Conservation (phyloP, 257 asterid species). For the Penstemon davidsonii region DNA sequence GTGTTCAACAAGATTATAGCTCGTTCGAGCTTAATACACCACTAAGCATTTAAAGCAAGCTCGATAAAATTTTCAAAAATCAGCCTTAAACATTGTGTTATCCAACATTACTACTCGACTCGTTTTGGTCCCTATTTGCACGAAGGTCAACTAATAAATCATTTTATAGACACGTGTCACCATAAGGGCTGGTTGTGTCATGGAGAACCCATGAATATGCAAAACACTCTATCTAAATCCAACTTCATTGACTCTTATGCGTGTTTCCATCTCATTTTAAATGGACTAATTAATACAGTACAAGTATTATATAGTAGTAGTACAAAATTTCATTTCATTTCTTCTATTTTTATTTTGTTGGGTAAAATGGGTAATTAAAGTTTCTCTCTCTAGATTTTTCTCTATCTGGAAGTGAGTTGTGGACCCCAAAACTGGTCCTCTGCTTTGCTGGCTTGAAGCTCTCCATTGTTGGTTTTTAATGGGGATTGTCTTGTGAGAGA, state of each 20-base stretch:
- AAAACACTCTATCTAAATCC: constrained; percentile 26
- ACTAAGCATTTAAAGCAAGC: no score
- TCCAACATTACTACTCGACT: not conserved
- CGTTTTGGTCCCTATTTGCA: no score
- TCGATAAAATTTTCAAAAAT: no score
- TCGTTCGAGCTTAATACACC: no score
- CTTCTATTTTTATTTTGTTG: not conserved
- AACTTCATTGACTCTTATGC: constrained; percentile 30
- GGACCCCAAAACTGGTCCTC: constrained; percentile 69
- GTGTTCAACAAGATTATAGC: no score
- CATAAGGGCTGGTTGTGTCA: constrained; percentile 21
- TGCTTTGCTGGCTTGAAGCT: constrained; percentile 84
- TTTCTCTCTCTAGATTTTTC: constrained; percentile 39
- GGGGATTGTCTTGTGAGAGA: constrained; percentile 75
- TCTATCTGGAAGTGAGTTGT: constrained; percentile 37
- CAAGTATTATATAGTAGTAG: not conserved
- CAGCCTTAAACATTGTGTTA: no score
- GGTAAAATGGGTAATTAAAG: not conserved
- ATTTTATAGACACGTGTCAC: constrained; percentile 32
- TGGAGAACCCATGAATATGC: constrained; percentile 32
- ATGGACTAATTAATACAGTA: constrained; percentile 7
- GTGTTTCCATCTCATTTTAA: constrained; percentile 10
- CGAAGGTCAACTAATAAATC: not conserved
- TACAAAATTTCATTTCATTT: not conserved
- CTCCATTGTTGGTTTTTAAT: constrained; percentile 75